These are phyloP conservation scores for Entomortierella lignicola DNA, from an alignment of 192 early-diverging fungal species.

Conservation along the genomic window DNA sequence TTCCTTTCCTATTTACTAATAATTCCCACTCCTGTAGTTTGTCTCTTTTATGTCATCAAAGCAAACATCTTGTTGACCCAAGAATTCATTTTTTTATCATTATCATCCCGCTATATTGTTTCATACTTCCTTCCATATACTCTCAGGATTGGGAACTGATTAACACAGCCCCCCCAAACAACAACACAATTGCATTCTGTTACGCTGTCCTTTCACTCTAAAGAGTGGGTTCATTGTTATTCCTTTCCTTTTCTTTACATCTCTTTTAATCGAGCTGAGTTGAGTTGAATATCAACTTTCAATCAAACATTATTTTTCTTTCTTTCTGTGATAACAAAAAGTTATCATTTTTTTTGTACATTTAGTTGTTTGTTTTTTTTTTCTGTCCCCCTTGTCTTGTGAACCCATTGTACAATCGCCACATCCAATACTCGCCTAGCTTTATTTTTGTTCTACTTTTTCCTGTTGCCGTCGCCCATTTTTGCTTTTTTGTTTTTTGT, in stretches of 20 bases:
- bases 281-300: too few species aligned
- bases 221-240: too few species aligned
- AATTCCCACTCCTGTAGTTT: not conserved
- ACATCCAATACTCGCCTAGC: constrained; percentile 6
- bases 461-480: not conserved
- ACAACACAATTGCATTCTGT: not conserved
- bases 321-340: too few species aligned
- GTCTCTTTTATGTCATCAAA: too few species aligned
- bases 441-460: not conserved
- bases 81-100: too few species aligned
- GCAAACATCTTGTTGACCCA: too few species aligned
- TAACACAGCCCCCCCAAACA: not conserved
- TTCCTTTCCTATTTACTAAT: not conserved
- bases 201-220: too few species aligned
- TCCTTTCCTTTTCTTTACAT: too few species aligned
- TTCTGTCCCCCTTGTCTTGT: not conserved
- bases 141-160: not conserved
- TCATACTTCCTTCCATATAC: not conserved
- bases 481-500: not conserved
- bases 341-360: not conserved
- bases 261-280: too few species aligned
- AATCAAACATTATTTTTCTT: too few species aligned
- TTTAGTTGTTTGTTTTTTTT: not conserved
- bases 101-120: not conserved
- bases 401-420: constrained; percentile 1